Conservation (phyloP, 2,329 filamentous ascomycete species). For the Teratosphaeria destructans region DNA sequence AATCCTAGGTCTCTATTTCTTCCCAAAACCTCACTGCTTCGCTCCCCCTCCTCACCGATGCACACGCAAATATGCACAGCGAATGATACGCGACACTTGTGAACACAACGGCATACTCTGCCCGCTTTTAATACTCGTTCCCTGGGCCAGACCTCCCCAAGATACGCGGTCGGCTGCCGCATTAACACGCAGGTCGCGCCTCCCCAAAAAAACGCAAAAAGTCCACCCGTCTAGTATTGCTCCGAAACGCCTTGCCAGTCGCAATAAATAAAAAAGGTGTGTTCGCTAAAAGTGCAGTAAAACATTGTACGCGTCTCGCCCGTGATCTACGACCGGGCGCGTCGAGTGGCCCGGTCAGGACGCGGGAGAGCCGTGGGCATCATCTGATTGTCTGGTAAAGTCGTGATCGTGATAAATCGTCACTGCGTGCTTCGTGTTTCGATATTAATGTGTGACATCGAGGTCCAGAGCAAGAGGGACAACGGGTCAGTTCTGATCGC, state of each 20-base stretch:
- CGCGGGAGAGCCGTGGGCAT: background rate
- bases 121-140: constrained; percentile 4
- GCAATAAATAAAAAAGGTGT: background rate
- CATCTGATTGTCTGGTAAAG: background rate
- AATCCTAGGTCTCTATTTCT: background rate
- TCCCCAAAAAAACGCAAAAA: background rate
- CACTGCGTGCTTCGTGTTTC: constrained; percentile 11
- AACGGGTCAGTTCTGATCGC: background rate
- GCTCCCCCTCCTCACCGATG: background rate
- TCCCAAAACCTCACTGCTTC: background rate
- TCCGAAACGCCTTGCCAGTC: constrained; percentile 6
- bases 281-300: constrained; percentile 9
- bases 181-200: too few relatives aligned
- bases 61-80: background rate
- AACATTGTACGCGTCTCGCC: background rate
- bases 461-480: constrained; percentile 7
- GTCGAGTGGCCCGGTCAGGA: background rate
- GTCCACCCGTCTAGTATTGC: background rate
- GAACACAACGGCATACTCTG: background rate
- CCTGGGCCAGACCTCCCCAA: background rate
- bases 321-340: background rate
- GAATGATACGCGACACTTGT: constrained; percentile 9
- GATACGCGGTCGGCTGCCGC: too few relatives aligned
- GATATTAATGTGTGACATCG: constrained; percentile 4
- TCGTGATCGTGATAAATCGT: constrained; percentile 9